Evolutionary conservation across 768 basidiomycete species (phyloP), one percentile per base, ranked within the genome.

Genomic region (Boletus rubroflammeus): DNA sequence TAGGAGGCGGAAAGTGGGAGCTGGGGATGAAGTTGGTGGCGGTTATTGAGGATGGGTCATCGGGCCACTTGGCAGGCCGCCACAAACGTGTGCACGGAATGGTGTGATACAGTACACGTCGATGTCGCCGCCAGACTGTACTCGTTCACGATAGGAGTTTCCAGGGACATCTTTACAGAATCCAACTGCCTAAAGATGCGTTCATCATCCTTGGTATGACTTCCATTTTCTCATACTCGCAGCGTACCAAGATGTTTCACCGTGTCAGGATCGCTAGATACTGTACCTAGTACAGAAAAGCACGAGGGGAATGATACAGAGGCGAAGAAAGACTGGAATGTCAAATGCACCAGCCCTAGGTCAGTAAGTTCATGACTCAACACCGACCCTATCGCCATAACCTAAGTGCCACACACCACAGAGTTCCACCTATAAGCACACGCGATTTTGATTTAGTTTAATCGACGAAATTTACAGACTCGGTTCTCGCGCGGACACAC

Each of bases 1-100:
- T 25, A 78, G 76, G 58, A 72, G 80, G 59, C 72, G 85, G 55
- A 78, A 81, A 60, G 78, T 72, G 23, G 79, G 76, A 5, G 78
- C 72, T 11, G 75, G 62, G 2, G 74, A 63, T 17, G 76, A 66
- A 15, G 32, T 47, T 17, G 47, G 38, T 10, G 52, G 53, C 6
- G 43, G 46, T 14, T 57, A 53, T 46, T 66, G 55, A 63, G 10
- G 25, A 43, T 39, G 25, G 6, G 8, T n/a, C 46, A 19, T 44
- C 17, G 31, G 15, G 1, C 19, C 47, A 9, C 25, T 10, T 23
- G 19, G 28, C 17, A 3, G 11, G 14, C 38, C 36, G 14, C 23
- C 25, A 3, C 11, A 19, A 46, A 26, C 25, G 25, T 17, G 25
- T 29, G n/a, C 15, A 26, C 15, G 11, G 19, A 7, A 2, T 2